Percentiles rank a stretch among this genome's conserved stretches.
Conservation (phyloP, 169 alveolate species). For the Cystoisospora suis region DNA sequence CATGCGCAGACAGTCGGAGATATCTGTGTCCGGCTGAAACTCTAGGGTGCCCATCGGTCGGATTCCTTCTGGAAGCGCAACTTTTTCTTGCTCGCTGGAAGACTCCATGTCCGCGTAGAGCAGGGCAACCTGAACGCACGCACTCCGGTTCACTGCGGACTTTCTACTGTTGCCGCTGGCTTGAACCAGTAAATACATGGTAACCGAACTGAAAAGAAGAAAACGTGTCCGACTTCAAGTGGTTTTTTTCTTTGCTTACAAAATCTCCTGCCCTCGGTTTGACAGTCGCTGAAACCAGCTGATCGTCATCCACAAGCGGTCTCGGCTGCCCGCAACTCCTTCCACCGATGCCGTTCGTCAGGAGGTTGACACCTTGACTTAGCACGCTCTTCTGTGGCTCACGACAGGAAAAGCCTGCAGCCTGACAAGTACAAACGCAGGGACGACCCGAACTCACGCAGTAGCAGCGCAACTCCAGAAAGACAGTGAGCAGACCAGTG, state of each 20-base stretch:
- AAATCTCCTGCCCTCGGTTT: conserved; percentile 17
- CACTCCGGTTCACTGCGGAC: not conserved
- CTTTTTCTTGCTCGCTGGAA: not conserved
- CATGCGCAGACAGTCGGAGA: conserved; percentile 78
- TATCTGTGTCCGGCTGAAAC: not conserved
- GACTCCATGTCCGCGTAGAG: conserved; percentile 8
- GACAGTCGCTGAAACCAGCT: conserved; percentile 5
- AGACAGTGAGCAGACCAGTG: not conserved
- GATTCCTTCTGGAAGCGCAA: not conserved
- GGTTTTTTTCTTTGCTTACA: not conserved
- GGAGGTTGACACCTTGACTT: not conserved
- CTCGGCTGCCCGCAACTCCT: conserved; percentile 29
- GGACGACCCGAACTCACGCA: no score
- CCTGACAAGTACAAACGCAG: no score
- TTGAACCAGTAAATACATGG: not conserved
- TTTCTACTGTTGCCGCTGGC: not conserved
- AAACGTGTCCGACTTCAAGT: no score
- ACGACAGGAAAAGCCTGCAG: not conserved
- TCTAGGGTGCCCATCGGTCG: conserved; percentile 4
- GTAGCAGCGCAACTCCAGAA: no score
- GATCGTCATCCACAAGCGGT: not conserved
- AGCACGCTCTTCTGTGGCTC: conserved; percentile 31
- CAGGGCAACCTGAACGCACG: not conserved
- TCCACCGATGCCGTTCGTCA: conserved; percentile 35
- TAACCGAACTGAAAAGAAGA: no score